A percentile compares a stretch with the other conserved stretches of the same genome.
phyloP scores from a whole-genome alignment of 2,329 filamentous ascomycete species.

The Colletotrichum acutatum region DNA sequence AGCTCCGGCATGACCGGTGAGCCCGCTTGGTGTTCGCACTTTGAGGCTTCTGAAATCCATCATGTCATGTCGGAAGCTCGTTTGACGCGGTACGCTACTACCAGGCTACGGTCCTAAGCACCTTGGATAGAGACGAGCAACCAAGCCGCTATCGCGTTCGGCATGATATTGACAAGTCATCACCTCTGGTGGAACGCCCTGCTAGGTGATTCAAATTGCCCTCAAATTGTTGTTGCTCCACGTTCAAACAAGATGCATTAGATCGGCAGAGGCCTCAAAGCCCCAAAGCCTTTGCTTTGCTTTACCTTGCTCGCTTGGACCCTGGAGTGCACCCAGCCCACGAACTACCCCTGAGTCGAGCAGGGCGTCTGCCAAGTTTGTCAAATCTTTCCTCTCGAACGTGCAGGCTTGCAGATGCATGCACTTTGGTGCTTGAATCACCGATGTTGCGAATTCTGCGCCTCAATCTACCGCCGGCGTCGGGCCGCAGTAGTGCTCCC shows the following conservation, averaged over 20 bases:
- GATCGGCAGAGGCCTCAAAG: not conserved
- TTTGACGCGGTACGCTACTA: not conserved
- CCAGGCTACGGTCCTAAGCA: not conserved
- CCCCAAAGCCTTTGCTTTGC: no score
- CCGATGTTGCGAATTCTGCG: slow-evolving; percentile 3
- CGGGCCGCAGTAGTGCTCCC: not conserved
- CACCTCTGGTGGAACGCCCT: not conserved
- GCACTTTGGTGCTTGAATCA: slow-evolving; percentile 11
- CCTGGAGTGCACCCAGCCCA: not conserved
- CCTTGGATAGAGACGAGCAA: not conserved
- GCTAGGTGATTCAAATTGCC: no score
- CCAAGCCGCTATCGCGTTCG: not conserved
- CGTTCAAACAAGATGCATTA: not conserved
- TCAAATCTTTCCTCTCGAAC: not conserved
- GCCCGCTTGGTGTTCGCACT: not conserved
- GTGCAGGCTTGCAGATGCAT: slow-evolving; percentile 6
- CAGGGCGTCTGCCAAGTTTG: slow-evolving; percentile 20
- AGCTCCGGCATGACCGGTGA: slow-evolving; percentile 10
- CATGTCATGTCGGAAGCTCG: not conserved
- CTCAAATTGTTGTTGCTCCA: not conserved
- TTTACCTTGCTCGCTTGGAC: not conserved
- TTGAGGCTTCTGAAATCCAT: not conserved
- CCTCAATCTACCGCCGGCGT: not conserved
- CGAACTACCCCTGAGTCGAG: not conserved
- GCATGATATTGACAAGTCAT: not conserved